A percentile compares a stretch with the other conserved stretches of the same genome.
Conservation (phyloP, 768 basidiomycete genomes). For the Leccinum imitatum region DNA sequence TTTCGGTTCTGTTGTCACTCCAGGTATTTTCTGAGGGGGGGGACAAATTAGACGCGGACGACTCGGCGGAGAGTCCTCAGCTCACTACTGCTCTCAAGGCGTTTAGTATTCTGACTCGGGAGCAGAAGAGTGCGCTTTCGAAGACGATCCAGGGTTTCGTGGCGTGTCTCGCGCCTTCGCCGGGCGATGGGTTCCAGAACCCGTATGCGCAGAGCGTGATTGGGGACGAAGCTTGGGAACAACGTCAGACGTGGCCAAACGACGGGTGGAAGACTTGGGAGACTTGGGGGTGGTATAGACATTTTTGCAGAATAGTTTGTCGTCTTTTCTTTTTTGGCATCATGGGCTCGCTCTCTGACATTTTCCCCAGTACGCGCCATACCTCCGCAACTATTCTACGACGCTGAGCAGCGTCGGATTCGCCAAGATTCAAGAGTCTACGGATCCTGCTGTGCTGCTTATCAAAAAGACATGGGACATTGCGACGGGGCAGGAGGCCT, state of each 20-base stretch:
- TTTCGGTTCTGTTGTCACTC: no score
- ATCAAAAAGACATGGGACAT: conserved; percentile 72
- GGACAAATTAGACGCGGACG: conserved; percentile 32
- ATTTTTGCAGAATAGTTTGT: conserved; percentile 80
- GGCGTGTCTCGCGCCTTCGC: conserved; percentile 50
- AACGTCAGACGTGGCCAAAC: conserved; percentile 64
- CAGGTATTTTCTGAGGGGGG: background rate
- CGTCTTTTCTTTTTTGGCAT: conserved; percentile 6
- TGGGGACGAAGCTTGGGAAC: conserved; percentile 66
- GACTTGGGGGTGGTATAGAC: conserved; percentile 89
- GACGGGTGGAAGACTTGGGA: conserved; percentile 85
- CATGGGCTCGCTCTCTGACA: conserved; percentile 1
- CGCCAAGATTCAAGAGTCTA: conserved; percentile 55
- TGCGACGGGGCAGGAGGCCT: conserved; percentile 59
- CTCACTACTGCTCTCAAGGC: conserved; percentile 74
- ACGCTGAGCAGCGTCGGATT: conserved; percentile 73
- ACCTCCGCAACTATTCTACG: conserved; percentile 70
- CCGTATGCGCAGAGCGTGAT: conserved; percentile 56
- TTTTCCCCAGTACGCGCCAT: conserved; percentile 68
- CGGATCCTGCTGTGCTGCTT: conserved; percentile 55
- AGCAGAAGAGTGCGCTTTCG: conserved; percentile 73
- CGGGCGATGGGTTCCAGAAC: conserved; percentile 46
- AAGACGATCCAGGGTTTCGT: conserved; percentile 78
- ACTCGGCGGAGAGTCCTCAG: conserved; percentile 61
- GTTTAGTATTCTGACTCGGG: conserved; percentile 66